These are phyloP conservation scores for Boletus chippewaensis DNA, from an alignment of 1,284 basidiomycete species.

Conservation along the genomic window DNA sequence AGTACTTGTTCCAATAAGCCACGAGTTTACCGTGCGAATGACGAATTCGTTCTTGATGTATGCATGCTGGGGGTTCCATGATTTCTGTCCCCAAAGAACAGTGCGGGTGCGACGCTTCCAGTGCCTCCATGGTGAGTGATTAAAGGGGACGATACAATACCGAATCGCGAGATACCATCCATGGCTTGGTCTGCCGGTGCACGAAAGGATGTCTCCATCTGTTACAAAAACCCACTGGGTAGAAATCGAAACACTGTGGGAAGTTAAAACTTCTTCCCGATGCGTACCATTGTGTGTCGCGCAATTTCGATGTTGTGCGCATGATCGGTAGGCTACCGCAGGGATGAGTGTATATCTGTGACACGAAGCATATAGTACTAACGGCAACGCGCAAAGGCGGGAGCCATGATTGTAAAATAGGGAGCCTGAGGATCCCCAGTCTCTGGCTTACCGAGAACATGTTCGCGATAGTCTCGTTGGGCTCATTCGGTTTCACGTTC, in stretches of 20 bases:
- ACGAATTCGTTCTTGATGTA: neutral
- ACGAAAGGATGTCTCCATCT: too few relatives aligned
- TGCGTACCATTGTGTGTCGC: constrained; percentile 23
- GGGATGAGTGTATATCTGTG: neutral
- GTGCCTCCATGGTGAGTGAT: too few relatives aligned
- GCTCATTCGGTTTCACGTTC: constrained; percentile 37
- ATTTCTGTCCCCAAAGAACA: neutral
- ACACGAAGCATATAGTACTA: constrained; percentile 12
- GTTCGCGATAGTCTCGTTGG: constrained; percentile 42
- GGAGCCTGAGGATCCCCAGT: constrained; percentile 21
- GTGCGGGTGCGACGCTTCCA: too few relatives aligned
- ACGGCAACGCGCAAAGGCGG: constrained; percentile 42
- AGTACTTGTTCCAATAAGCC: neutral
- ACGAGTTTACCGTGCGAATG: neutral
- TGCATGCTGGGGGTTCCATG: neutral
- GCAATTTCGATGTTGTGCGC: constrained; percentile 14
- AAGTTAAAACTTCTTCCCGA: constrained; percentile 42
- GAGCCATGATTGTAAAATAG: constrained; percentile 34
- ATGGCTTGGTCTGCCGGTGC: constrained; percentile 18
- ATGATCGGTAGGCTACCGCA: constrained; percentile 16
- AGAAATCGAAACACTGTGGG: too few relatives aligned
- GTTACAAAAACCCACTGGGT: constrained; percentile 24
- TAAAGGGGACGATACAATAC: neutral
- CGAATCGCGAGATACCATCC: neutral
- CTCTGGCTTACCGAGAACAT: constrained; percentile 32